Evolutionary conservation across 129 eudicot species (phyloP).

Genomic region (Helianthus tuberosus): DNA sequence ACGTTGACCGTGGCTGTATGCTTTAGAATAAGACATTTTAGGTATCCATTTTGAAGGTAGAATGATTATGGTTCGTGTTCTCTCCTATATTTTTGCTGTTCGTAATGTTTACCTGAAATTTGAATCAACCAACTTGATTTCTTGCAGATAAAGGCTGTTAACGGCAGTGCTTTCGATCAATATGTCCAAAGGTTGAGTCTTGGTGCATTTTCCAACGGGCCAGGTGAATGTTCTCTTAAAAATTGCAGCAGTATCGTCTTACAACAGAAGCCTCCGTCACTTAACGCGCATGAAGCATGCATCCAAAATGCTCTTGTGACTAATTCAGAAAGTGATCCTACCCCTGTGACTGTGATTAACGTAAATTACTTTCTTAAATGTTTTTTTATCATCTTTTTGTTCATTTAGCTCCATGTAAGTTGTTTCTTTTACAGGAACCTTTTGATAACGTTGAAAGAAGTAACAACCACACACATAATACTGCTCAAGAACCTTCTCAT

Average conservation of each 20-base stretch:
- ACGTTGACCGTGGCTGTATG: not conserved
- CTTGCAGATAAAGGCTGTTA: slow-evolving; percentile 46
- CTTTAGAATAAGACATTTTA: not conserved
- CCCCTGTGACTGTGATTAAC: slow-evolving; percentile 37
- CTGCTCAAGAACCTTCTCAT: slow-evolving; percentile 29
- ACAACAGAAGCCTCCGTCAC: slow-evolving; percentile 50
- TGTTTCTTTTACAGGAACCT: slow-evolving; percentile 48
- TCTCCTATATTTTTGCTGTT: not conserved
- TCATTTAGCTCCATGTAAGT: slow-evolving; percentile 18
- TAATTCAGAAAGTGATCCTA: slow-evolving; percentile 35
- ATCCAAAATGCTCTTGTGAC: slow-evolving; percentile 48
- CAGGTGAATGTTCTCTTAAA: slow-evolving; percentile 41
- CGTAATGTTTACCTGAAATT: not conserved
- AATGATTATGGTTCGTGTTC: not conserved
- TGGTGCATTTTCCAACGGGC: slow-evolving; percentile 36
- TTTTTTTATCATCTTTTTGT: not conserved
- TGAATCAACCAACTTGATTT: slow-evolving; percentile 22
- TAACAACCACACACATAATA: slow-evolving; percentile 35
- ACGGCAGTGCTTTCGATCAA: slow-evolving; percentile 38
- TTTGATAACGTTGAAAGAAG: slow-evolving; percentile 37
- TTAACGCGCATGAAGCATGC: slow-evolving; percentile 52
- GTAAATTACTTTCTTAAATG: slow-evolving; percentile 28
- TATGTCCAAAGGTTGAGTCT: slow-evolving; percentile 39
- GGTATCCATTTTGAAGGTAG: not conserved
- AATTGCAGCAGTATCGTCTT: slow-evolving; percentile 45